phyloP scores from a whole-genome alignment of 148 eudicot species.

The Camellia lanceoleosa region DNA sequence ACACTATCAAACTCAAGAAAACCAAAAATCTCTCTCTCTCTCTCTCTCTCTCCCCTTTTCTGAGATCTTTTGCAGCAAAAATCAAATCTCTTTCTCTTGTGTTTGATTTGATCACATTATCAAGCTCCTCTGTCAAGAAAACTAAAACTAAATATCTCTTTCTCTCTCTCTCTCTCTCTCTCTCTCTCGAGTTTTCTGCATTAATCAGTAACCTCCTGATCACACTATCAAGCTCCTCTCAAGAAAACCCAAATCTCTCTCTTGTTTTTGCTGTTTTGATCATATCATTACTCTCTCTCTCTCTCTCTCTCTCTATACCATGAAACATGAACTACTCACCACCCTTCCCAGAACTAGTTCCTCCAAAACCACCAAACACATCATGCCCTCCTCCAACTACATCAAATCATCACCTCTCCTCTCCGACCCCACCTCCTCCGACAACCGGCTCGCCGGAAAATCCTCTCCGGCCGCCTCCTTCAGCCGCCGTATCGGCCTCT shows the following conservation, averaged over 20 bases:
- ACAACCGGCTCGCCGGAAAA: conserved; percentile 8
- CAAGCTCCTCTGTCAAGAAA: too few relatives aligned
- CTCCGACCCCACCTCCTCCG: conserved; percentile 10
- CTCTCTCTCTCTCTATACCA: conserved; percentile 1
- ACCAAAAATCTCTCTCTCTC: neutral
- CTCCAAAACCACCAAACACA: conserved; percentile 28
- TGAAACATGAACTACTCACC: conserved; percentile 24
- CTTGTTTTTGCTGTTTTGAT: neutral
- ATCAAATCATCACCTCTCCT: conserved; percentile 4
- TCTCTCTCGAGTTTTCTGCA: neutral
- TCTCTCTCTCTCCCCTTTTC: neutral
- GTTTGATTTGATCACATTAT: too few relatives aligned
- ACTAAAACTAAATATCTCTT: too few relatives aligned
- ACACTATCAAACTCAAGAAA: too few relatives aligned
- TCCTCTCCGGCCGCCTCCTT: conserved; percentile 18
- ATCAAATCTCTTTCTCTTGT: too few relatives aligned
- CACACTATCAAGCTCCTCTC: too few relatives aligned
- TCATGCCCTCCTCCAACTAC: conserved; percentile 36
- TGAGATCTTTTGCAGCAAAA: too few relatives aligned
- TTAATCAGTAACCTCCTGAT: too few relatives aligned
- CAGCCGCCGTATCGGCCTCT: conserved; percentile 27
- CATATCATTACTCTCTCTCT: too few relatives aligned
- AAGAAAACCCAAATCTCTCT: neutral
- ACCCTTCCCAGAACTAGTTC: conserved; percentile 29
- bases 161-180: too few relatives aligned